Percentiles rank a stretch among this genome's conserved stretches.
Conservation (phyloP, 225 moss, liverwort and hornwort genomes). For the Pleurozium schreberi region DNA sequence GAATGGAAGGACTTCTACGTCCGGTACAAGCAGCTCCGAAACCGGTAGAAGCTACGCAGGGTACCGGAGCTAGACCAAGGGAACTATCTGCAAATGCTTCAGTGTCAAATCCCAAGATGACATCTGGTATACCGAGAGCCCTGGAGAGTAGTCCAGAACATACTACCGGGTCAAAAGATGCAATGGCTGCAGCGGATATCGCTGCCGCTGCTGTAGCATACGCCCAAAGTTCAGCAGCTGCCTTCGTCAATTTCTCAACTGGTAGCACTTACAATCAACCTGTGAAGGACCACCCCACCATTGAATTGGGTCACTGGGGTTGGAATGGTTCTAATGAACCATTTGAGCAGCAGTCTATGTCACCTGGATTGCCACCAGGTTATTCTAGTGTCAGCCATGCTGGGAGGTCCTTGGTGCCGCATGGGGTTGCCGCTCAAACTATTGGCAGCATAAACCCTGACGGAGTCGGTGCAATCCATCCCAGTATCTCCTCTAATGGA, state of each 20-base stretch:
- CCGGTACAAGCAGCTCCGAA: constrained; percentile 27
- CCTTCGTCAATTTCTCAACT: constrained; percentile 47
- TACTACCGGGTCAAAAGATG: constrained; percentile 59
- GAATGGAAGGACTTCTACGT: constrained; percentile 25
- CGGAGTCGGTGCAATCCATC: constrained; percentile 8
- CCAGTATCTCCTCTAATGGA: constrained; percentile 8
- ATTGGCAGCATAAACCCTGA: constrained; percentile 10
- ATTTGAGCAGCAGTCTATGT: constrained; percentile 55
- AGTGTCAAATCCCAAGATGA: constrained; percentile 5
- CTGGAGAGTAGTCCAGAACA: constrained; percentile 10
- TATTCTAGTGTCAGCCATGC: constrained; percentile 33
- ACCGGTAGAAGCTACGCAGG: constrained; percentile 23
- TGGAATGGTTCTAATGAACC: constrained; percentile 37
- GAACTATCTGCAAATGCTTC: constrained; percentile 21
- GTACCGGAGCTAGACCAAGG: constrained; percentile 33
- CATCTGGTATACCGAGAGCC: constrained; percentile 11
- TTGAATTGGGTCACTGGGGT: constrained; percentile 40
- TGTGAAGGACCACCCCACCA: constrained; percentile 16
- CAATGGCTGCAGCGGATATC: constrained; percentile 79
- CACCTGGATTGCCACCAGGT: constrained; percentile 56
- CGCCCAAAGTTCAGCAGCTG: constrained; percentile 87
- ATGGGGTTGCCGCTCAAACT: constrained; percentile 7
- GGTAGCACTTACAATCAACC: constrained; percentile 37
- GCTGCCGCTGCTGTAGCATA: constrained; percentile 96
- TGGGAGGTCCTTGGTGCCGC: constrained; percentile 12